Evolutionary conservation across 495 filamentous ascomycete species (phyloP).

Genomic region (Penicillium soppii): DNA sequence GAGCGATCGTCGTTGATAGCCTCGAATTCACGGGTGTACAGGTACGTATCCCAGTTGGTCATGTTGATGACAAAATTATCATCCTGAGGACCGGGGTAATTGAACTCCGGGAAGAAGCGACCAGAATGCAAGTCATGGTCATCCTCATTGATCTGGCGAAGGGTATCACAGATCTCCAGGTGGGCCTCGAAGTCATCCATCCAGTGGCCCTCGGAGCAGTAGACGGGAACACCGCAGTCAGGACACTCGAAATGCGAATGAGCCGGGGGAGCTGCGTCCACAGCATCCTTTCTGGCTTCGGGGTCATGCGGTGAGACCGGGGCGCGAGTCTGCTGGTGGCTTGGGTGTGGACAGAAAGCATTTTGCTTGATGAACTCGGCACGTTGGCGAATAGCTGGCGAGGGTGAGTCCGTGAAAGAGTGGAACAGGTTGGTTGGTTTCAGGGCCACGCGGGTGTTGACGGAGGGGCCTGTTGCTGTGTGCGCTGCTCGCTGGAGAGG

Average conservation of each 20-base stretch:
- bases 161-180: slow-evolving; percentile 84
- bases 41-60: slow-evolving; percentile 96
- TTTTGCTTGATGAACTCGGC: slow-evolving; percentile 88
- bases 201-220: slow-evolving; percentile 92
- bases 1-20: slow-evolving; percentile 85
- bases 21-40: slow-evolving; percentile 84
- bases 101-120: slow-evolving; percentile 89
- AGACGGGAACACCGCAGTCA: slow-evolving; percentile 92
- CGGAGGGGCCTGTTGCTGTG: slow-evolving; percentile 20
- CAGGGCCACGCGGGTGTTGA: slow-evolving; percentile 54
- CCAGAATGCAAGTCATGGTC: slow-evolving; percentile 93
- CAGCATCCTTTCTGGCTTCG: slow-evolving; percentile 50
- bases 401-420: slow-evolving; percentile 81
- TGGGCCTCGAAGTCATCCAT: slow-evolving; percentile 91
- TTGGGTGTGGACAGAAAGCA: slow-evolving; percentile 86
- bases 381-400: slow-evolving; percentile 76
- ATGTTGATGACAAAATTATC: slow-evolving; percentile 93
- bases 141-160: slow-evolving; percentile 94
- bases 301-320: slow-evolving; percentile 60
- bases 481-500: slow-evolving; percentile 28
- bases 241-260: slow-evolving; percentile 93
- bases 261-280: slow-evolving; percentile 57
- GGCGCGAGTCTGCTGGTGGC: slow-evolving; percentile 68
- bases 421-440: slow-evolving; percentile 87
- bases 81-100: slow-evolving; percentile 83